Base-by-base conservation (phyloP, 805 yeast genomes). In the Sungouiella blattae region DNA sequence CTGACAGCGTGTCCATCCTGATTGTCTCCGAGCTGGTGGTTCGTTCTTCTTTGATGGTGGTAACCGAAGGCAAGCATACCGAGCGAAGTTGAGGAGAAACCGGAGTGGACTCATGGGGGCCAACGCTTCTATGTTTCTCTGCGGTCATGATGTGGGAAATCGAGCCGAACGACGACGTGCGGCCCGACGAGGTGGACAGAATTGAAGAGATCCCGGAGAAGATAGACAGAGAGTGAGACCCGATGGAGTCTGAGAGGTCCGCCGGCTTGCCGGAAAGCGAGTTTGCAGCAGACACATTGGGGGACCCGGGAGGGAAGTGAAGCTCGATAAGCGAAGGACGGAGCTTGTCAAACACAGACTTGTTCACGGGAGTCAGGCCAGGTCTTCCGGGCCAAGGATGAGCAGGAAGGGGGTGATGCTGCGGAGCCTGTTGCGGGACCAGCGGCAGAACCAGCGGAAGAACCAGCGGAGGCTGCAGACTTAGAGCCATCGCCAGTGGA, bases 311-410 rank as follows among this genome's bases (percentile, higher is more conserved):
- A 3, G 51, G 50, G 29, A 41, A 40, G 36, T 61, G 61, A 23
- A 64, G 42, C 41, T 63, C 69, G 16, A 62, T 47, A 25, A 64
- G 46, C 5, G 66, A 61, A 4, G 70, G 69, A 28, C 69, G 49
- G 30, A 64, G 43, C 18, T 50, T 47, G 26, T 65, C 68, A 21
- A 44, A 52, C 22, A 51, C 20, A n/a, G 55, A 39, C 18, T 43
- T 43, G 14, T 39, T 33, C 17, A 45, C 38, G 1, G 55, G 50
- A 9, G 54, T 46, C 5, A 53, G 49, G 36, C n/a, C n/a, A n/a
- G n/a, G 43, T 40, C 26, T 44, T 43, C 20, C 20, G 21, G 28
- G 22, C 12, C 18, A 37, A 18, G 21, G 21, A n/a, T n/a, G n/a
- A n/a, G n/a, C n/a, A n/a, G n/a, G n/a, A n/a, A n/a, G n/a, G n/a